Conservation (phyloP, 495 filamentous ascomycete genomes). For the Podospora didyma region DNA sequence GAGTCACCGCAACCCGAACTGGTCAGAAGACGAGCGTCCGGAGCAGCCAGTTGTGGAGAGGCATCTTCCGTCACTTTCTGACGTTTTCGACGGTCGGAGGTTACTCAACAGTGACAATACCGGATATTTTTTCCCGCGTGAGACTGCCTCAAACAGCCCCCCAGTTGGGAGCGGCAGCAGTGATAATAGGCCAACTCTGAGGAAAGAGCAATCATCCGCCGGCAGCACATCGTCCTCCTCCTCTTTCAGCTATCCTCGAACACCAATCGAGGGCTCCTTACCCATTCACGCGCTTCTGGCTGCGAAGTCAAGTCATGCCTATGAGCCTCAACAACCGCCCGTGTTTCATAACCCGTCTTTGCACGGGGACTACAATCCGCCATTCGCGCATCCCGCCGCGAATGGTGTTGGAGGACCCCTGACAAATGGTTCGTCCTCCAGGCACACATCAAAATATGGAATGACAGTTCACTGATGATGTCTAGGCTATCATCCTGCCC, state of each 20-base stretch:
- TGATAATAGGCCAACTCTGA: constrained; percentile 24
- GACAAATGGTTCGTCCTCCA: constrained; percentile 18
- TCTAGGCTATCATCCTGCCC: constrained; percentile 21
- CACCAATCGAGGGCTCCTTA: constrained; percentile 39
- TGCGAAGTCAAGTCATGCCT: constrained; percentile 28
- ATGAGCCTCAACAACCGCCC: constrained; percentile 14
- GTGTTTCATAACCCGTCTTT: constrained; percentile 2
- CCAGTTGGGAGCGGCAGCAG: constrained; percentile 12
- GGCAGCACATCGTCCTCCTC: constrained; percentile 32
- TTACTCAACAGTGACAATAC: constrained; percentile 17
- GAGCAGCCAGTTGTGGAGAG: constrained; percentile 17
- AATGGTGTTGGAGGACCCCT: constrained; percentile 12
- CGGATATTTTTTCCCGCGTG: constrained; percentile 17
- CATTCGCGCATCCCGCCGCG: constrained; percentile 5
- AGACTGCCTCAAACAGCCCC: constrained; percentile 12
- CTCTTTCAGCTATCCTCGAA: constrained; percentile 30
- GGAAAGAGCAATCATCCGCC: constrained; percentile 36
- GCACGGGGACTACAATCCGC: constrained; percentile 9
- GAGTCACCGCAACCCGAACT: constrained; percentile 11
- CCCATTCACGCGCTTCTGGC: constrained; percentile 44
- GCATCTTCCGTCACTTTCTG: constrained; percentile 31
- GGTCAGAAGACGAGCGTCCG: constrained; percentile 19
- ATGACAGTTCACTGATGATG: constrained; percentile 9
- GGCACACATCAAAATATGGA: not conserved
- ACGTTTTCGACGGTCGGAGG: constrained; percentile 27